These are phyloP conservation scores for Aspergillus sp. DNA, from an alignment of 2,329 filamentous ascomycete species.

Conservation along the genomic window DNA sequence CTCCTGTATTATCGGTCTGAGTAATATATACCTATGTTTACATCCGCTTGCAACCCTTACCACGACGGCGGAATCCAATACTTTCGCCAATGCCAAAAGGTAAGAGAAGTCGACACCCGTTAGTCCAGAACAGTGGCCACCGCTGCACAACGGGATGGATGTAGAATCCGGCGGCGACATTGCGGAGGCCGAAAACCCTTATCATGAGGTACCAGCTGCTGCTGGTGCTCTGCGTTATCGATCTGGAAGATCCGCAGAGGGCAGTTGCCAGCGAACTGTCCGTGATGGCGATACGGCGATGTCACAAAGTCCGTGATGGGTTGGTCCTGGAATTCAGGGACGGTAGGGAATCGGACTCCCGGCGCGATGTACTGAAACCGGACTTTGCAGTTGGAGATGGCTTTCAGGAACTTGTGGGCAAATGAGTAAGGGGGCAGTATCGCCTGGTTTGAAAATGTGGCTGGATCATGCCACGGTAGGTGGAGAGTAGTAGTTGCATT, in stretches of 20 bases:
- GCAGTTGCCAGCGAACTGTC: slow-evolving; percentile 7
- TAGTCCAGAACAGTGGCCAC: slow-evolving; percentile 9
- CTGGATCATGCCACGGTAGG: slow-evolving; percentile 9
- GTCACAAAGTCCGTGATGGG: slow-evolving; percentile 10
- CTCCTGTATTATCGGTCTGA: no score
- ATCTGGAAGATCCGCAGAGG: slow-evolving; percentile 10
- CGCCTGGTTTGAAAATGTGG: neutral
- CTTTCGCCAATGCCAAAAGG: slow-evolving; percentile 18
- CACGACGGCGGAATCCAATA: slow-evolving; percentile 17
- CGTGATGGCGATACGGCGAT: slow-evolving; percentile 3
- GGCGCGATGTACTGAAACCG: slow-evolving; percentile 18
- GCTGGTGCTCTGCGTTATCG: slow-evolving; percentile 1
- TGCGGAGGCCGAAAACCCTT: neutral
- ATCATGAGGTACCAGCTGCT: neutral
- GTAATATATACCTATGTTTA: neutral
- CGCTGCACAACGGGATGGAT: slow-evolving; percentile 6
- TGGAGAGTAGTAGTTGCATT: neutral
- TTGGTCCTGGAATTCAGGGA: slow-evolving; percentile 9
- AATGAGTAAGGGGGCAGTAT: slow-evolving; percentile 5
- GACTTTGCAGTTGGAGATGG: slow-evolving; percentile 4
- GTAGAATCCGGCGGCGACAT: slow-evolving; percentile 15
- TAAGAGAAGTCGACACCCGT: slow-evolving; percentile 13
- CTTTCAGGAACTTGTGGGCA: slow-evolving; percentile 3
- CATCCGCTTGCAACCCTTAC: slow-evolving; percentile 1
- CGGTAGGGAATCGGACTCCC: slow-evolving; percentile 11